phyloP scores from a whole-genome alignment of 495 filamentous ascomycete species.

The Xylaria bambusicola region DNA sequence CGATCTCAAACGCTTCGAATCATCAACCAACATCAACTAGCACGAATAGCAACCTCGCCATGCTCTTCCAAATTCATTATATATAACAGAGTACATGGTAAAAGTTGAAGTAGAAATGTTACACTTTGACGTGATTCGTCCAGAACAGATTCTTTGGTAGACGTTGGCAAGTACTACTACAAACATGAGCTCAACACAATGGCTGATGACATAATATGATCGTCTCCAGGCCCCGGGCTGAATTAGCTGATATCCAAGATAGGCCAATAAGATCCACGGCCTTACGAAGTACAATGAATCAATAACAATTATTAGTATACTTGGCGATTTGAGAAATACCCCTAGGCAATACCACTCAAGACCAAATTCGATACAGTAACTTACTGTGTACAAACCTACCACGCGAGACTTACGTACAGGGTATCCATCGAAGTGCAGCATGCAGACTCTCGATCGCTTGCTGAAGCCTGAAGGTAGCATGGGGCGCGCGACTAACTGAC shows the following conservation, averaged over 20 bases:
- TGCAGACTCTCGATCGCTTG: slow-evolving; percentile 8
- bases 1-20: not conserved
- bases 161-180: not conserved
- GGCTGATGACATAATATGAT: slow-evolving; percentile 3
- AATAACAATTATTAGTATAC: no score
- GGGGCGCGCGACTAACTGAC: not conserved
- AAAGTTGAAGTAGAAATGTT: not conserved
- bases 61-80: not conserved
- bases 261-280: slow-evolving; percentile 3
- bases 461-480: slow-evolving; percentile 3
- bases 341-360: slow-evolving; percentile 7
- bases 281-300: no score
- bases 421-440: slow-evolving; percentile 12
- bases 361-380: not conserved
- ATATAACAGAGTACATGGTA: not conserved
- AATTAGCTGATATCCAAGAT: slow-evolving; percentile 2
- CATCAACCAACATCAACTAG: not conserved
- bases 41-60: not conserved
- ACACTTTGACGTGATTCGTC: not conserved
- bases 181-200: slow-evolving; percentile 1
- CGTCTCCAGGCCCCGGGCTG: not conserved
- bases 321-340: slow-evolving; percentile 2
- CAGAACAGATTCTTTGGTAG: not conserved
- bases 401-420: not conserved
- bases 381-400: slow-evolving; percentile 8